Conservation (phyloP, 78 protist genomes). For the Parvularia atlantis region DNA sequence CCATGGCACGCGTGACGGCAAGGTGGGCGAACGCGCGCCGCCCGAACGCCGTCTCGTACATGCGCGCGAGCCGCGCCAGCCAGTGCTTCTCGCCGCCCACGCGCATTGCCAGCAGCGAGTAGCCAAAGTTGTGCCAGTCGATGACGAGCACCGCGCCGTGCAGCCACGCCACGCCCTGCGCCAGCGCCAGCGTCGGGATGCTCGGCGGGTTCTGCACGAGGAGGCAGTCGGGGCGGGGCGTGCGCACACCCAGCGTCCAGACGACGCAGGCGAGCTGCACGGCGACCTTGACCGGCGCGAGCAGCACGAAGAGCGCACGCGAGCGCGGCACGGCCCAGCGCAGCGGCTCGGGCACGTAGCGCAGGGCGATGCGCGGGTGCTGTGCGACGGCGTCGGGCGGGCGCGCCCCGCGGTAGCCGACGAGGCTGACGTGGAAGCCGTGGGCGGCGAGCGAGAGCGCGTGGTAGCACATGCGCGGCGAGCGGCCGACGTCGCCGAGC, state of each 20-base stretch:
- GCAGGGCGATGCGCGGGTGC: neutral
- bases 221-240: neutral
- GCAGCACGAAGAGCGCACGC: neutral
- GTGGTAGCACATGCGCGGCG: conserved; percentile 94
- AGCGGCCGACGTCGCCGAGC: conserved; percentile 91
- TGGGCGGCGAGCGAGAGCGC: conserved; percentile 46
- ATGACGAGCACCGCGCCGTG: conserved; percentile 45
- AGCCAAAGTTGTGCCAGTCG: conserved; percentile 97
- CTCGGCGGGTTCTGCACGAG: conserved; percentile 89
- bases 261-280: neutral
- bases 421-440: conserved; percentile 4
- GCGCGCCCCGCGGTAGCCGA: conserved; percentile 1
- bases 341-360: neutral
- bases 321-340: neutral
- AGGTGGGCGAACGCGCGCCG: conserved; percentile 3
- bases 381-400: neutral
- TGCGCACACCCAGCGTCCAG: neutral
- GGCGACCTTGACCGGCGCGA: neutral
- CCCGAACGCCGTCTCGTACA: neutral
- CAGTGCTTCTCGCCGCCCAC: too few species aligned
- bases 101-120: conserved; percentile 59
- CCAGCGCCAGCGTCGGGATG: conserved; percentile 71
- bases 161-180: conserved; percentile 27
- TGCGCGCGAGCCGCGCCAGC: too few species aligned
- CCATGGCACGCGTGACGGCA: conserved; percentile 33